These are phyloP conservation scores for Corniculantispora saksenae DNA, from an alignment of 2,329 filamentous ascomycete genomes.

Conservation along the genomic window DNA sequence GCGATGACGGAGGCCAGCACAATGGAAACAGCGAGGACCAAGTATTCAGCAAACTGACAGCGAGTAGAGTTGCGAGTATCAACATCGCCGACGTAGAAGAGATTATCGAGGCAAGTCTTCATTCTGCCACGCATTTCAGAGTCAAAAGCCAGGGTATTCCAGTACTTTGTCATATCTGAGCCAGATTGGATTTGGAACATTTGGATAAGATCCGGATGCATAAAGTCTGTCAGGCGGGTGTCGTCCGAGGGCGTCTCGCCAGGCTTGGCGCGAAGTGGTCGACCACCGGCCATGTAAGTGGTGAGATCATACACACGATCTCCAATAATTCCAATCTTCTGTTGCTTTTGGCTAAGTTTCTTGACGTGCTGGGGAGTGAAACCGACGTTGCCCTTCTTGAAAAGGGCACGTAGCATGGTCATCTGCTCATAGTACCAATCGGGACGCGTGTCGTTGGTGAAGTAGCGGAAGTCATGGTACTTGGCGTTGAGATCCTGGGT, in stretches of 20 bases:
- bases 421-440: conserved; percentile 96
- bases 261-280: conserved; percentile 58
- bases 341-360: conserved; percentile 64
- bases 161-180: conserved; percentile 79
- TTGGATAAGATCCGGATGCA: conserved; percentile 71
- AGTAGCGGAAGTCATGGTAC: conserved; percentile 93
- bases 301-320: conserved; percentile 86
- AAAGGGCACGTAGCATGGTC: conserved; percentile 72
- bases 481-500: conserved; percentile 69
- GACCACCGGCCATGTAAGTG: conserved; percentile 75
- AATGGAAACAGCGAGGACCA: conserved; percentile 82
- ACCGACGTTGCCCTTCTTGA: conserved; percentile 83
- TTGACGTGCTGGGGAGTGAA: conserved; percentile 78
- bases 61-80: conserved; percentile 85
- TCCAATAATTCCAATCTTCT: conserved; percentile 77
- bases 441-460: conserved; percentile 75
- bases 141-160: conserved; percentile 68
- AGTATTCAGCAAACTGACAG: conserved; percentile 87
- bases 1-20: conserved; percentile 78
- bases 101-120: conserved; percentile 83
- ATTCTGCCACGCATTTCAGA: conserved; percentile 62
- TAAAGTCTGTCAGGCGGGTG: conserved; percentile 69
- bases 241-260: conserved; percentile 51
- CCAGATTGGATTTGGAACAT: conserved; percentile 79
- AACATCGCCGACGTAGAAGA: conserved; percentile 90